A percentile compares a stretch with the other conserved stretches of the same genome.
phyloP scores from a whole-genome alignment of 768 basidiomycete genomes.

The Leccinum variicolor region DNA sequence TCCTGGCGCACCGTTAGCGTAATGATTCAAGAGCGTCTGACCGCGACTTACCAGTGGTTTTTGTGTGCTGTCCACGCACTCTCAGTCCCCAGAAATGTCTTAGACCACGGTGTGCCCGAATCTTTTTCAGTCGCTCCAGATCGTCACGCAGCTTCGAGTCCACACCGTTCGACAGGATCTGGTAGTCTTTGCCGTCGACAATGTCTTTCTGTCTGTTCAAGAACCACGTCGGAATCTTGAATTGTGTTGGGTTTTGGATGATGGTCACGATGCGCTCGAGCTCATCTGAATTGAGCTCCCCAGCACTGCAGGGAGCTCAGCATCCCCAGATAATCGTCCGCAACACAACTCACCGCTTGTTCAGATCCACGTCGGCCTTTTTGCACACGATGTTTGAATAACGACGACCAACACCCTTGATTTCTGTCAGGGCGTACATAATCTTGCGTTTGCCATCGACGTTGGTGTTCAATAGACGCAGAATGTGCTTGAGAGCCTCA shows the following conservation, averaged over 20 bases:
- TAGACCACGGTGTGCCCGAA: slow-evolving; percentile 92
- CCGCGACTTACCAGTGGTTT: slow-evolving; percentile 78
- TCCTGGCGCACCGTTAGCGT: slow-evolving; percentile 43
- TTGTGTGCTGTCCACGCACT: slow-evolving; percentile 98
- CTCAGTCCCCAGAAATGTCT: slow-evolving; percentile 93
- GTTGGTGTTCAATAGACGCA: slow-evolving; percentile 99
- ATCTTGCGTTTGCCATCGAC: slow-evolving; percentile 99
- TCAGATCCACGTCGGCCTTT: slow-evolving; percentile 98
- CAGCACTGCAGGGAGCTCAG: slow-evolving; percentile 59
- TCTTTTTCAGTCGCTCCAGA: slow-evolving; percentile 98
- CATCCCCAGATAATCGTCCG: not conserved
- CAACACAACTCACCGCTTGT: slow-evolving; percentile 76
- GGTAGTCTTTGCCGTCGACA: slow-evolving; percentile 93
- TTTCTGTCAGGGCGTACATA: slow-evolving; percentile 99
- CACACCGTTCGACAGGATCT: slow-evolving; percentile 93
- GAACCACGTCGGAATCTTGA: slow-evolving; percentile 99
- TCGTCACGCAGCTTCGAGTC: slow-evolving; percentile 99
- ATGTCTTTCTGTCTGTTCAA: slow-evolving; percentile 99
- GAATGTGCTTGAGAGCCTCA: slow-evolving; percentile 72
- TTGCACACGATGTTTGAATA: slow-evolving; percentile 99
- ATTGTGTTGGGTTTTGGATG: slow-evolving; percentile 98
- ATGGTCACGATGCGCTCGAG: slow-evolving; percentile 98
- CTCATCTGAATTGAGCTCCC: slow-evolving; percentile 99
- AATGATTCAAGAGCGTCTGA: not conserved
- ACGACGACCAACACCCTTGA: slow-evolving; percentile 99